A percentile compares a stretch with the other conserved stretches of the same genome.
Conservation (phyloP, 768 basidiomycete genomes). For the Hygrophoropsis aurantiaca region DNA sequence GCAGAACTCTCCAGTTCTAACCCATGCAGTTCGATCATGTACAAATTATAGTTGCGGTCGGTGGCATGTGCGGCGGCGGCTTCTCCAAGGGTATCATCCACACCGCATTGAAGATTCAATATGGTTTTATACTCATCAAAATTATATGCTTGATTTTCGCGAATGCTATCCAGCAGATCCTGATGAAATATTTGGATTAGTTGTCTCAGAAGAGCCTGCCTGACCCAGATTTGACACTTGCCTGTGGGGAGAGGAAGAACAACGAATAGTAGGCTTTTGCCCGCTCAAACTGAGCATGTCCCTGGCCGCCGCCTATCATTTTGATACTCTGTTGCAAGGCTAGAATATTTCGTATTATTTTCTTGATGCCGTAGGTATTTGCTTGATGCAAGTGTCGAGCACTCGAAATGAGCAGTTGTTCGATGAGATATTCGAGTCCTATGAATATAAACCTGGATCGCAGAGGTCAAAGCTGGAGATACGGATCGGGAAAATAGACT, state of each 20-base stretch:
- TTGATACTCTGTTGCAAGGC: conserved; percentile 91
- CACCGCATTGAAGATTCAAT: conserved; percentile 85
- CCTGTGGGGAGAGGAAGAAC: conserved; percentile 73
- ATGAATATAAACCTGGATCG: conserved; percentile 76
- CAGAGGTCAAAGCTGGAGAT: not conserved
- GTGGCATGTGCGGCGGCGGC: conserved; percentile 48
- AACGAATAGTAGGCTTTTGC: conserved; percentile 81
- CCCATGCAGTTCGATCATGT: conserved; percentile 87
- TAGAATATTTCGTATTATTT: conserved; percentile 85
- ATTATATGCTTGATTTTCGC: conserved; percentile 60
- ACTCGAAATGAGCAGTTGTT: conserved; percentile 74
- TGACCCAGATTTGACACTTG: conserved; percentile 31
- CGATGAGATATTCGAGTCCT: conserved; percentile 83
- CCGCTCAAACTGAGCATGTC: conserved; percentile 69
- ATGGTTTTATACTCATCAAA: conserved; percentile 95
- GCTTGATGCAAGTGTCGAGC: conserved; percentile 68
- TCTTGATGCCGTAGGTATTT: conserved; percentile 78
- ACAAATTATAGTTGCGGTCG: conserved; percentile 81
- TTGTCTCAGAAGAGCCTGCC: too few species aligned
- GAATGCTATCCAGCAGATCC: conserved; percentile 78
- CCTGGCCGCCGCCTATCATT: conserved; percentile 60
- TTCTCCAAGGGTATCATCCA: conserved; percentile 60
- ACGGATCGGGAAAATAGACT: conserved; percentile 22
- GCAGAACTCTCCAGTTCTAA: conserved; percentile 57
- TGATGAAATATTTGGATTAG: conserved; percentile 26